A percentile compares a stretch with the other conserved stretches of the same genome.
These are phyloP conservation scores for Sesbania bispinosa DNA, from an alignment of 306 rosid species.

Conservation along the genomic window DNA sequence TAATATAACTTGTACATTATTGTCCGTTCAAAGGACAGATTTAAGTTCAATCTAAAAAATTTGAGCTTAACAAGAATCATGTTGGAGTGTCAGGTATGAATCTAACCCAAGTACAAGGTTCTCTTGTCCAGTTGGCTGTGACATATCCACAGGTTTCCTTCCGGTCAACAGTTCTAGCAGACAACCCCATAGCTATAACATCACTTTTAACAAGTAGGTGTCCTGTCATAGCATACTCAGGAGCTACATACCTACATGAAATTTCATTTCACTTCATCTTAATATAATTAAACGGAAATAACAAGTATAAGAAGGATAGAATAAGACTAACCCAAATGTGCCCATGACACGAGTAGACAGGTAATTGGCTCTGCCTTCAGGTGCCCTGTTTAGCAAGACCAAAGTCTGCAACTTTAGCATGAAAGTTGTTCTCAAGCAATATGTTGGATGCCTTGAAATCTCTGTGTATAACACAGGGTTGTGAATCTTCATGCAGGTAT, in stretches of 20 bases:
- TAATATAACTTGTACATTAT: conserved; percentile 14
- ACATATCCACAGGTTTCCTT: conserved; percentile 95
- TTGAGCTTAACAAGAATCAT: conserved; percentile 11
- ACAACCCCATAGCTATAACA: conserved; percentile 98
- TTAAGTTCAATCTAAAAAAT: not conserved
- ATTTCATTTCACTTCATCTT: conserved; percentile 28
- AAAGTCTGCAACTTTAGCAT: conserved; percentile 97
- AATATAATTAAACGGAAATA: conserved; percentile 18
- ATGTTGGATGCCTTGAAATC: conserved; percentile 98
- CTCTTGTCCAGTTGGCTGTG: conserved; percentile 92
- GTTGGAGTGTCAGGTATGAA: conserved; percentile 13
- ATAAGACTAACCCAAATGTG: conserved; percentile 81
- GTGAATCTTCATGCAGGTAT: conserved; percentile 95
- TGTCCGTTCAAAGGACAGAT: not conserved
- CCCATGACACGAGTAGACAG: conserved; percentile 98
- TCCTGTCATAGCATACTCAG: conserved; percentile 98
- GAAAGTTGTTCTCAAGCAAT: conserved; percentile 85
- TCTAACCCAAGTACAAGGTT: conserved; percentile 98
- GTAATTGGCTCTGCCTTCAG: conserved; percentile 88
- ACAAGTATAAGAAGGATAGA: conserved; percentile 16
- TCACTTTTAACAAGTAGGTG: conserved; percentile 94
- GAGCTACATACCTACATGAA: conserved; percentile 85
- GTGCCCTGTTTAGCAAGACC: conserved; percentile 98
- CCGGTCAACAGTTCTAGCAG: conserved; percentile 86
- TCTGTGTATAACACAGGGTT: conserved; percentile 93